phyloP scores from a whole-genome alignment of 768 basidiomycete species.

The Suillus subluteus region DNA sequence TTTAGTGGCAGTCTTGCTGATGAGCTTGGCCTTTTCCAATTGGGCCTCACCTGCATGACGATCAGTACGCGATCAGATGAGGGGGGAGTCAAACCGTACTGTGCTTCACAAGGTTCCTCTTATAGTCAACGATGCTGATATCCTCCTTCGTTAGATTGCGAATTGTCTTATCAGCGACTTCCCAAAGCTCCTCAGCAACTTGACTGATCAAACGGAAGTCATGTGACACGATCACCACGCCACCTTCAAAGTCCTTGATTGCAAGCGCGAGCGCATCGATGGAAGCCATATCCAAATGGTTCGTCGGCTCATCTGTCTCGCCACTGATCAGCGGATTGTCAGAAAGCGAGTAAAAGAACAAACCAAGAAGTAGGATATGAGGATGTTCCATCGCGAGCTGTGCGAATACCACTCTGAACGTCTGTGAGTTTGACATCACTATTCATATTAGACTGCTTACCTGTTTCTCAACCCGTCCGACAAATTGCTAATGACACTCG shows the following conservation, averaged over 20 bases:
- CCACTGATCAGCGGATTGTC: conserved; percentile 17
- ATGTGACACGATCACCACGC: conserved; percentile 99
- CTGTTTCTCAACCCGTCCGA: conserved; percentile 97
- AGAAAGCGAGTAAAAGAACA: conserved; percentile 26
- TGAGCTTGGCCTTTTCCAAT: conserved; percentile 92
- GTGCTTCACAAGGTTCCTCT: conserved; percentile 80
- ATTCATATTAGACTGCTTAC: conserved; percentile 43
- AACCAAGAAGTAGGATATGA: conserved; percentile 86
- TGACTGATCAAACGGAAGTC: conserved; percentile 99
- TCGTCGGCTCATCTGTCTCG: conserved; percentile 84
- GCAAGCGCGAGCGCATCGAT: conserved; percentile 95
- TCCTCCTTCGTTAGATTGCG: conserved; percentile 89
- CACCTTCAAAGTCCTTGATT: conserved; percentile 97
- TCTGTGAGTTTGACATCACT: conserved; percentile 22
- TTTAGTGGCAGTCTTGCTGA: conserved; percentile 80
- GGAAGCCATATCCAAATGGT: conserved; percentile 97
- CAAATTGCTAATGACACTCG: conserved; percentile 89
- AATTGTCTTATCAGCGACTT: conserved; percentile 94
- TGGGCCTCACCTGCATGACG: conserved; percentile 66
- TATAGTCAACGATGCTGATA: conserved; percentile 93
- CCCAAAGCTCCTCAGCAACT: conserved; percentile 99
- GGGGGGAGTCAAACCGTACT: conserved; percentile 49
- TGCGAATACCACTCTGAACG: conserved; percentile 85
- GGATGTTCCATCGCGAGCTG: conserved; percentile 98
- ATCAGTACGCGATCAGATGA: conserved; percentile 9